Conservation (phyloP, 768 basidiomycete genomes). For the Tubosaeta sp. region DNA sequence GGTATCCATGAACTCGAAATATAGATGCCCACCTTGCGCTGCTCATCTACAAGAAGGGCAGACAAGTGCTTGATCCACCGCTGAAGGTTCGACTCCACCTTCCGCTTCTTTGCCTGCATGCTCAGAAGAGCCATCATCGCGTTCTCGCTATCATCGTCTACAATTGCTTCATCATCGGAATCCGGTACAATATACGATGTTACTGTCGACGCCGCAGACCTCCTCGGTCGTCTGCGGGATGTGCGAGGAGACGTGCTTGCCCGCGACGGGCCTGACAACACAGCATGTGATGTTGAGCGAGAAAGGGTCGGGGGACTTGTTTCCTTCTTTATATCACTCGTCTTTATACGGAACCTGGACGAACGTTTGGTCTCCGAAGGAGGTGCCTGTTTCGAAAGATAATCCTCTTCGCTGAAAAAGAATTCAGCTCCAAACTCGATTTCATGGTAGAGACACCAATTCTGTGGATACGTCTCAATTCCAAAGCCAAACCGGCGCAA, state of each 20-base stretch:
- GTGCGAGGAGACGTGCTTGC: slow-evolving; percentile 21
- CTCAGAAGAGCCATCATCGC: slow-evolving; percentile 28
- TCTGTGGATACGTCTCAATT: slow-evolving; percentile 32
- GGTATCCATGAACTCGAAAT: background rate
- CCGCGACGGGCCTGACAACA: slow-evolving; percentile 11
- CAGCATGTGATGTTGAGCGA: slow-evolving; percentile 17
- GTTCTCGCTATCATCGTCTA: slow-evolving; percentile 34
- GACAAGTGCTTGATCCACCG: slow-evolving; percentile 67
- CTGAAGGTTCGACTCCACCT: slow-evolving; percentile 46
- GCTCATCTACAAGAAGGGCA: slow-evolving; percentile 58
- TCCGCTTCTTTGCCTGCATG: slow-evolving; percentile 33
- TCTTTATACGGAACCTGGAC: slow-evolving; percentile 24
- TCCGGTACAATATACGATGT: slow-evolving; percentile 64
- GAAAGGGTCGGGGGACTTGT: slow-evolving; percentile 29
- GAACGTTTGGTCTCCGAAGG: slow-evolving; percentile 19
- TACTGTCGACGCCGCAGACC: slow-evolving; percentile 47
- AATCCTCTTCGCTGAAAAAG: slow-evolving; percentile 67
- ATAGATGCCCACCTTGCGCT: slow-evolving; percentile 52
- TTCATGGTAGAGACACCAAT: slow-evolving; percentile 50
- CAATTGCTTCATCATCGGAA: slow-evolving; percentile 64
- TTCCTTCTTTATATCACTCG: slow-evolving; percentile 41
- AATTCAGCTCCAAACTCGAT: slow-evolving; percentile 67
- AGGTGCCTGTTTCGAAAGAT: slow-evolving; percentile 39
- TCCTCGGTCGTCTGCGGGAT: slow-evolving; percentile 53
- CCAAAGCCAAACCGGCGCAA: background rate